A percentile compares a stretch with the other conserved stretches of the same genome.
These are phyloP conservation scores for Dacryopinax primogenitus DNA, from an alignment of 768 basidiomycete genomes.

Conservation along the genomic window DNA sequence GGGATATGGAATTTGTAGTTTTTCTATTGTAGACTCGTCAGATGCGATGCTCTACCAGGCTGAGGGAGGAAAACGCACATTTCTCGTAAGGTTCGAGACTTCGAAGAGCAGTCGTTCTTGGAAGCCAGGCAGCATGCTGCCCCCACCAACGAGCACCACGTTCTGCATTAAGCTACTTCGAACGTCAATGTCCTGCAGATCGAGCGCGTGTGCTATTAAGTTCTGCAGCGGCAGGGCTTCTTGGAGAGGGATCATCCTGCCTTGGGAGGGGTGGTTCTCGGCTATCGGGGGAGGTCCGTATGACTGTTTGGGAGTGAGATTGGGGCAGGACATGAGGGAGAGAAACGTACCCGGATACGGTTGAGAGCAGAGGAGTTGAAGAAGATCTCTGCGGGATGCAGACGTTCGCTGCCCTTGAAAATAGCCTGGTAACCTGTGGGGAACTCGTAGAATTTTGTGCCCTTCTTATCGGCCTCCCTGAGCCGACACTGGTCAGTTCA, in stretches of 20 bases:
- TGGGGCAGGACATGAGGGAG: neutral
- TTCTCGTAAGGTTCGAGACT: slow-evolving; percentile 57
- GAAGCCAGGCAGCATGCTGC: slow-evolving; percentile 74
- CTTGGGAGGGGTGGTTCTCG: slow-evolving; percentile 58
- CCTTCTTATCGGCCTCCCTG: slow-evolving; percentile 41
- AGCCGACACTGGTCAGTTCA: slow-evolving; percentile 39
- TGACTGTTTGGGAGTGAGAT: neutral
- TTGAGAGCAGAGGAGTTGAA: slow-evolving; percentile 49
- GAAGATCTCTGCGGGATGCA: slow-evolving; percentile 74
- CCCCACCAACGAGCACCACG: slow-evolving; percentile 91
- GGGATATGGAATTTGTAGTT: slow-evolving; percentile 88
- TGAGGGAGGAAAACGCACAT: slow-evolving; percentile 40
- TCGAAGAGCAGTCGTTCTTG: slow-evolving; percentile 71
- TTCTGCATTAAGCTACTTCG: slow-evolving; percentile 83
- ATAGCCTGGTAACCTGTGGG: slow-evolving; percentile 80
- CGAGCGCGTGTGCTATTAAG: slow-evolving; percentile 64
- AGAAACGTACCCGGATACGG: slow-evolving; percentile 20
- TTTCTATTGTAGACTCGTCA: slow-evolving; percentile 19
- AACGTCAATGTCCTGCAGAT: slow-evolving; percentile 80
- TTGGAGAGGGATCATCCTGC: neutral
- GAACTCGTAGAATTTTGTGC: slow-evolving; percentile 67
- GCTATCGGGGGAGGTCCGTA: slow-evolving; percentile 25
- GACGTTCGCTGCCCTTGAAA: slow-evolving; percentile 64
- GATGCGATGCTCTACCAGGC: neutral
- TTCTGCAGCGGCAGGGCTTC: slow-evolving; percentile 42